These are phyloP conservation scores for Acanthamoeba triangularis DNA, from an alignment of 208 protist genomes.

Conservation along the genomic window DNA sequence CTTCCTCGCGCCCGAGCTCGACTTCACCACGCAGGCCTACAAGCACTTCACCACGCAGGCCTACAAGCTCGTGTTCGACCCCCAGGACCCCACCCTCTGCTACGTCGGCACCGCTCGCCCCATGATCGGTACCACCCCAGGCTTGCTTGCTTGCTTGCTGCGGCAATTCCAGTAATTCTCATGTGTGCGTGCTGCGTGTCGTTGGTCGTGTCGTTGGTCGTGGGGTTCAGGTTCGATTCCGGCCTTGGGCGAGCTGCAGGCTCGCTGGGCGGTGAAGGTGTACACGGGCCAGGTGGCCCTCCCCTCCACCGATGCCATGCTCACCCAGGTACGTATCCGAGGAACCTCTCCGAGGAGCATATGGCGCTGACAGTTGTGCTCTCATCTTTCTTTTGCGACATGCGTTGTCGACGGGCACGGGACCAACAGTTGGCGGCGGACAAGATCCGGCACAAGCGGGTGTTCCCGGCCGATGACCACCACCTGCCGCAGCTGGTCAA, in stretches of 20 bases:
- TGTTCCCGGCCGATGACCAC: slow-evolving; percentile 61
- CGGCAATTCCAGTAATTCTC: not conserved
- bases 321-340: not conserved
- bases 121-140: slow-evolving; percentile 23
- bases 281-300: slow-evolving; percentile 71
- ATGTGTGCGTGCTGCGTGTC: not conserved
- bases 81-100: slow-evolving; percentile 57
- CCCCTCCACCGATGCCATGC: slow-evolving; percentile 27
- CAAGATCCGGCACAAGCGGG: slow-evolving; percentile 21
- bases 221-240: slow-evolving; percentile 51
- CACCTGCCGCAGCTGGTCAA: slow-evolving; percentile 73
- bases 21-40: slow-evolving; percentile 3
- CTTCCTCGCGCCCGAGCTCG: not conserved
- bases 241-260: slow-evolving; percentile 62
- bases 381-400: not conserved
- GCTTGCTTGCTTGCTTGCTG: not conserved
- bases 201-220: too few relatives aligned
- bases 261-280: slow-evolving; percentile 57
- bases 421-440: slow-evolving; percentile 29
- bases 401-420: too few relatives aligned
- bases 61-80: slow-evolving; percentile 75
- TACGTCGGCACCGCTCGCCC: slow-evolving; percentile 64
- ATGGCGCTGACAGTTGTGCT: not conserved
- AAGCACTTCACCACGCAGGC: too few relatives aligned
- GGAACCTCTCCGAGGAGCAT: not conserved